Evolutionary conservation across 148 eudicot genomes (phyloP).

Genomic region (Cornus controversa): DNA sequence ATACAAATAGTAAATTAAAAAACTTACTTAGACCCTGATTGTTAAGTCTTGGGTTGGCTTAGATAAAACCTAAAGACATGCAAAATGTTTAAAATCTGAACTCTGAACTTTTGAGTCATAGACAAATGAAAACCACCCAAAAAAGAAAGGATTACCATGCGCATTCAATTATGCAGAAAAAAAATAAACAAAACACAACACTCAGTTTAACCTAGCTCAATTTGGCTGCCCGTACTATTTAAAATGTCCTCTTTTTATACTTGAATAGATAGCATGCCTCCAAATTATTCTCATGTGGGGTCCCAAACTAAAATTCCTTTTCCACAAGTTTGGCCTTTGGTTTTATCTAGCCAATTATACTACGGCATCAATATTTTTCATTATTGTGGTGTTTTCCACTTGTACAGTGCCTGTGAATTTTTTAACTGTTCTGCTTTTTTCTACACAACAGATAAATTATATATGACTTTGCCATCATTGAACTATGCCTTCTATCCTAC

Average conservation of each 20-base stretch:
- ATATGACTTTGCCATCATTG: not conserved
- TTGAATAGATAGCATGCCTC: not conserved
- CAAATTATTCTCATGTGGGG: not conserved
- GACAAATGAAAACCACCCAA: too few species aligned
- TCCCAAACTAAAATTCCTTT: not conserved
- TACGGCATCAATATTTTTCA: too few species aligned
- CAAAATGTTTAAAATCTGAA: too few species aligned
- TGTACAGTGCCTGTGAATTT: not conserved
- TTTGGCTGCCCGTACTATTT: not conserved
- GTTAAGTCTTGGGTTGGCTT: too few species aligned
- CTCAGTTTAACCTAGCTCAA: not conserved
- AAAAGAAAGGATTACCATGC: too few species aligned
- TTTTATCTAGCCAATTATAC: not conserved
- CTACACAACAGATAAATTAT: not conserved
- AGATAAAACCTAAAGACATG: too few species aligned
- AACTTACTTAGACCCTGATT: too few species aligned
- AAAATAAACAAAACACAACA: not conserved
- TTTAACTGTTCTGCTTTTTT: not conserved
- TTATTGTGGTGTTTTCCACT: not conserved
- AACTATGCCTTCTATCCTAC: conserved; percentile 8
- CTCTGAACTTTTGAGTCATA: too few species aligned
- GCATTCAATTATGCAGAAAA: too few species aligned
- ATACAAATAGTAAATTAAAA: too few species aligned
- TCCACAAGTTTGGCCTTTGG: not conserved
- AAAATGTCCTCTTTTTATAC: not conserved